Evolutionary conservation across 1,284 basidiomycete genomes (phyloP), one percentile per base, ranked within the genome.

Genomic region (Boletus hoseneyae): DNA sequence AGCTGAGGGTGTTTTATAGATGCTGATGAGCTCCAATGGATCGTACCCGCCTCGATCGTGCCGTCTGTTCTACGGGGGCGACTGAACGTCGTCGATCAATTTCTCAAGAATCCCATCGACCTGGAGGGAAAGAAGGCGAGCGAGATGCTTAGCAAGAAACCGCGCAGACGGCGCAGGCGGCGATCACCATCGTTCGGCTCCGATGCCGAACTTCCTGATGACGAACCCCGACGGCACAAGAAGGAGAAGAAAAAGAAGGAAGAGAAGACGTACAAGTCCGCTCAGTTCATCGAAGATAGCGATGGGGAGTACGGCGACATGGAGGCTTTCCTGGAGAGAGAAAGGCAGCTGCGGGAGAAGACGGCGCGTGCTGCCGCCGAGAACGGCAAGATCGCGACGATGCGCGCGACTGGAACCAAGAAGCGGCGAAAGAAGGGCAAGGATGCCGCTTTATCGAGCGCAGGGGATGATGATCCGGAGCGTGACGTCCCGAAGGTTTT

Each of bases 261-360:
- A 66, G 77, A 82, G 60, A 77, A 84, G 67, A 68, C 74, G 49
- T 94, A 88, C 76, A 93, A 93, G 70, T 88, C 85, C 11, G 92
- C 93, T 6, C 87, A 92, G 65, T 92, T 94, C 65, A 93, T 95
- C 63, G 81, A 87, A 63, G 92, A 95, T 67, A 90, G 88, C 57
- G 93, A 96, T 61, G 88, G 76, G 54, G 90, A 90, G 65, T 79
- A 80, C 52, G 87, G 78, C 16, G 80, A 84, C 57, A 82, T 87
- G 67, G 85, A 87, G 41, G 77, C 73, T 6, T 96, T 96, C 76
- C 83, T 93, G 55, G 87, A 79, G 60, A 79, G 76, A 57, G 92
- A 95, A 68, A 80, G 77, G 55, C 72, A 62, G 50, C 63, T 82
- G 41, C 70, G 83, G 43, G 72, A 73, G 57, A 73, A 72, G 61